Evolutionary conservation across 78 protist species (phyloP).

Genomic region (Creolimax fragrantissima): DNA sequence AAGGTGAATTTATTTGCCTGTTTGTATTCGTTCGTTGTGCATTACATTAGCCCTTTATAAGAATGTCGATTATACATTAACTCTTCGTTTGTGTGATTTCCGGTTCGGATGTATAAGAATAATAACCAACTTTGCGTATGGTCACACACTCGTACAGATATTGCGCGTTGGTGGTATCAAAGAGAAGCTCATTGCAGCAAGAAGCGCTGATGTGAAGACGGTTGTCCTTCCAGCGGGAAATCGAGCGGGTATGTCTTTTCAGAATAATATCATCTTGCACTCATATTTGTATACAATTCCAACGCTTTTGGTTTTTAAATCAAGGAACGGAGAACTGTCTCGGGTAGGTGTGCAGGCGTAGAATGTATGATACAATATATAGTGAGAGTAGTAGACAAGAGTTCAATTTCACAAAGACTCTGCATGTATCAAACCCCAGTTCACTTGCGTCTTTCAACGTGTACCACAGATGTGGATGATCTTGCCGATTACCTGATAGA

Average conservation of each 20-base stretch:
- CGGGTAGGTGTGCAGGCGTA: not conserved
- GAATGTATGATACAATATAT: not conserved
- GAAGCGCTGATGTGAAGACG: slow-evolving; percentile 46
- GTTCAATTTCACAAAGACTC: not conserved
- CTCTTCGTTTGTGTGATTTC: no score
- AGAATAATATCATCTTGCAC: not conserved
- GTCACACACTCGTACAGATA: slow-evolving; percentile 27
- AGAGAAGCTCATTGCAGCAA: slow-evolving; percentile 83
- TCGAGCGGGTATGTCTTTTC: not conserved
- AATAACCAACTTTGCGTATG: no score
- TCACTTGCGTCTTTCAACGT: not conserved
- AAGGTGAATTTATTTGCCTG: slow-evolving; percentile 31
- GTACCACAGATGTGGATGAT: slow-evolving; percentile 60
- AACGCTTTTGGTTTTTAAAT: not conserved
- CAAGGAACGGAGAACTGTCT: not conserved
- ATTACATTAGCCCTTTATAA: not conserved
- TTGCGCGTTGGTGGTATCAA: slow-evolving; percentile 79
- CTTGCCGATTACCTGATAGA: slow-evolving; percentile 55
- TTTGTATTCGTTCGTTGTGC: not conserved
- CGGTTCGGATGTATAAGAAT: no score
- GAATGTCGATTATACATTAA: no score
- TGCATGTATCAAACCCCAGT: not conserved
- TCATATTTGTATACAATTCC: not conserved
- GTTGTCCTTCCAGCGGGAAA: slow-evolving; percentile 73
- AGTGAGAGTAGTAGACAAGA: not conserved